Percentiles rank a stretch among this genome's conserved stretches.
These are phyloP conservation scores for Kazachstania sp. DNA, from an alignment of 1,139 yeast species.

Conservation along the genomic window DNA sequence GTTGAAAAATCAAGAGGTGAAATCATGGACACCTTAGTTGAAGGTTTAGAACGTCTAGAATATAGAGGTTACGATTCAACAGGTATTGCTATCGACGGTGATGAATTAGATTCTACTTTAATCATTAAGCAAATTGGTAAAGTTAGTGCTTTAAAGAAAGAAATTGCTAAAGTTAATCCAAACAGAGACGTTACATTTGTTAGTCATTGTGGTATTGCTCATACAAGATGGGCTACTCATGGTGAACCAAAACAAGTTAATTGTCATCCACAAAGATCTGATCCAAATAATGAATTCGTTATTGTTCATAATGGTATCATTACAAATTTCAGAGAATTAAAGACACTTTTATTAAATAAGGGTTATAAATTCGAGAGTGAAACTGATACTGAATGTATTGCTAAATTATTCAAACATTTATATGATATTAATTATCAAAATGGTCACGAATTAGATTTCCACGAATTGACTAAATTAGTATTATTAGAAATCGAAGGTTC, in stretches of 20 bases:
- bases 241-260: slow-evolving; percentile 82
- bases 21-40: slow-evolving; percentile 77
- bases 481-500: slow-evolving; percentile 94
- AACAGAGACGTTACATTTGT: slow-evolving; percentile 59
- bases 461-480: slow-evolving; percentile 87
- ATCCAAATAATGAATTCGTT: slow-evolving; percentile 69
- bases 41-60: slow-evolving; percentile 88
- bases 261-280: slow-evolving; percentile 97
- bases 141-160: slow-evolving; percentile 71
- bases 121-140: slow-evolving; percentile 86
- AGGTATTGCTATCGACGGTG: slow-evolving; percentile 93
- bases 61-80: slow-evolving; percentile 98
- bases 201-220: slow-evolving; percentile 94
- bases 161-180: slow-evolving; percentile 47
- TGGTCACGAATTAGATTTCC: slow-evolving; percentile 70
- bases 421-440: slow-evolving; percentile 69
- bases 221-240: slow-evolving; percentile 99
- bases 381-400: slow-evolving; percentile 97
- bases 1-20: slow-evolving; percentile 91
- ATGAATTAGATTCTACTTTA: slow-evolving; percentile 51
- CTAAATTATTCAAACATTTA: slow-evolving; percentile 84
- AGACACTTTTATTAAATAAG: slow-evolving; percentile 67
- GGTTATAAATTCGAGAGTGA: slow-evolving; percentile 84
- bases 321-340: slow-evolving; percentile 87
- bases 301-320: slow-evolving; percentile 98